Evolutionary conservation across 306 rosid species (phyloP), one percentile per base, ranked within the genome.

Genomic region (Cucurbita moschata): DNA sequence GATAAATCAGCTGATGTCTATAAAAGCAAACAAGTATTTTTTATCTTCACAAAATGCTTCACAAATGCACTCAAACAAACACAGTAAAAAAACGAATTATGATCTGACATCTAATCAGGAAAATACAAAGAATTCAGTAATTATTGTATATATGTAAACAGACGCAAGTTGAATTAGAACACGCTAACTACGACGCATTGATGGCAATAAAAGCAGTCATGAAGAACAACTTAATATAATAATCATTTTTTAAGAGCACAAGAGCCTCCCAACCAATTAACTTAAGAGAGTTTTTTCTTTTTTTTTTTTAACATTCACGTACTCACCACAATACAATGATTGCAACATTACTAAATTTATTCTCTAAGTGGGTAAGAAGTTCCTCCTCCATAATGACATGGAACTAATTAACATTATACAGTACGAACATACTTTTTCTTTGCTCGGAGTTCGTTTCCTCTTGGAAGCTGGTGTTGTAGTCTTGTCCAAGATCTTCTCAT

Each of bases 401-500:
- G 44, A 35, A 51, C 60, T 16, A 70, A 70, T 50, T 50, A 50
- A 30, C 42, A 5, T 2, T 12, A 30, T 51, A 16, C 74, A 38
- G 58, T 26, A 70, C 4, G 4, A 16, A 70, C 74, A 50, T 70
- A 90, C 96, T 58, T 86, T 88, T 85, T 68, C 93, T 79, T 90
- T 90, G 53, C 81, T 84, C 42, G 86, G 73, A 76, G 85, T 79
- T 19, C 78, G 90, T 80, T 90, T 93, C 83, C 96, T 85, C 86
- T 93, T 93, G 78, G 83, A 80, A 77, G 58, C 82, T 61, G 83
- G 64, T 87, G 83, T 90, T 0, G 89, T 81, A 71, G 88, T 82
- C 83, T 74, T 85, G 82, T 85, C 89, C 50, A 19, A 72, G 14
- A 76, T 61, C 66, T 44, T 47, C 73, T 77, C 86, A 55, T 78